phyloP scores from a whole-genome alignment of 2,329 filamentous ascomycete species.

The Lasiodiplodia theobromae region DNA sequence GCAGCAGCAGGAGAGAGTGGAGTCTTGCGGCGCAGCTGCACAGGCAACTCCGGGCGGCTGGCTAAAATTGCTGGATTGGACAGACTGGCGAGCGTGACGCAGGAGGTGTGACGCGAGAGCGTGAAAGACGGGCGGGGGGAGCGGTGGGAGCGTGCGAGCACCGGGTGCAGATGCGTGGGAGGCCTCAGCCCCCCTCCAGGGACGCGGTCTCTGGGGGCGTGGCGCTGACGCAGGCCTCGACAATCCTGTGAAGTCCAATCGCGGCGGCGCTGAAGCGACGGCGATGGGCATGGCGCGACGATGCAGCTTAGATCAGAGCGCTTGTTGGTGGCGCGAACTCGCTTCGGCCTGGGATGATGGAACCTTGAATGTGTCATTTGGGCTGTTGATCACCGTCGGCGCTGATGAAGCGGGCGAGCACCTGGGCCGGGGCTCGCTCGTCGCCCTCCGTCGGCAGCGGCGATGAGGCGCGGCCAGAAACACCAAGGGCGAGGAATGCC shows the following conservation, averaged over 20 bases:
- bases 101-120: constrained; percentile 22
- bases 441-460: not conserved
- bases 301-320: constrained; percentile 24
- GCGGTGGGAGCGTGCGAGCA: constrained; percentile 18
- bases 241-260: constrained; percentile 21
- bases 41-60: constrained; percentile 15
- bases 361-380: constrained; percentile 26
- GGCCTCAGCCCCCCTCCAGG: constrained; percentile 16
- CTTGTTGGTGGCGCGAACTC: constrained; percentile 26
- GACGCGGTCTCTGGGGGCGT: constrained; percentile 4
- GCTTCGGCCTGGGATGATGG: constrained; percentile 20
- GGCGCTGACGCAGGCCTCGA: constrained; percentile 27
- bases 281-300: constrained; percentile 15
- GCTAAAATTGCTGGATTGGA: constrained; percentile 26
- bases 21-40: constrained; percentile 27
- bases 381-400: constrained; percentile 17
- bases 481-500: constrained; percentile 29
- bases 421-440: not conserved
- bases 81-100: constrained; percentile 2
- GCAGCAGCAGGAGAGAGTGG: constrained; percentile 20
- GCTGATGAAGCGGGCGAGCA: constrained; percentile 10
- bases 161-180: constrained; percentile 16
- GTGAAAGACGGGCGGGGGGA: constrained; percentile 6
- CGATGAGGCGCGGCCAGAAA: constrained; percentile 11
- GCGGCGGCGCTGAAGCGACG: constrained; percentile 4